Base-by-base conservation (phyloP, 345 rosid genomes). In the Linum lewisii region DNA sequence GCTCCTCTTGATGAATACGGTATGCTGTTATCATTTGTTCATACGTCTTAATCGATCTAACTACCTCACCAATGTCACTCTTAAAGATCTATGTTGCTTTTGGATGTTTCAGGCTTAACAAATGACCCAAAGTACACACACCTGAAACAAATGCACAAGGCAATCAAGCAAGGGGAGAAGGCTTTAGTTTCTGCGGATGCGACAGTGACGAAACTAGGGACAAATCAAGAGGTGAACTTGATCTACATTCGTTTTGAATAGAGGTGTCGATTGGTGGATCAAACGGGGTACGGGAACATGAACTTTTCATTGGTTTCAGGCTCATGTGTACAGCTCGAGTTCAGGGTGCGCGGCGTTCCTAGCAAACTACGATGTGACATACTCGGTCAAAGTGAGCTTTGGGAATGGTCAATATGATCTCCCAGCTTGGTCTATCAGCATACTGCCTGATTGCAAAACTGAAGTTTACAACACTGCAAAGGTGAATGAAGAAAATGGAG, bases 1-100 rank as follows among this genome's bases (percentile, higher is more conserved):
- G 88, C 88, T 23, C 86, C 84, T 8, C 65, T 87, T 8, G 78
- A 78, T 62, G 82, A 81, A 60, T 73, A 73, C 34, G 82, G 77
- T 63, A 63, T 11, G 9, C 18, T 42, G 47, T 42, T 11, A 16
- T 11, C 47, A 42, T 42, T 42, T 16, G 15, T 42, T 42, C 47
- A 42, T 16, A 42, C 47, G 13, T 42, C 16, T 2, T 8, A 42
- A 42, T 7, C 9, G 16, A 1, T 42, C 47, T 11, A 42, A 42
- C 47, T 42, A 16, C 47, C 47, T 42, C 47, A 3, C 18, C 15
- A 2, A 42, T 16, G 16, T 42, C 1, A 42, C 47, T 42, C 47
- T 29, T 29, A 29, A 42, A 11, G 47, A n/a, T 10, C 15, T 42
- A 3, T 2, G 47, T 8, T 11, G 18, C 13, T 50, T 1, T 51